These are phyloP conservation scores for Cytospora piceicola DNA, from an alignment of 2,329 filamentous ascomycete species.

Conservation along the genomic window DNA sequence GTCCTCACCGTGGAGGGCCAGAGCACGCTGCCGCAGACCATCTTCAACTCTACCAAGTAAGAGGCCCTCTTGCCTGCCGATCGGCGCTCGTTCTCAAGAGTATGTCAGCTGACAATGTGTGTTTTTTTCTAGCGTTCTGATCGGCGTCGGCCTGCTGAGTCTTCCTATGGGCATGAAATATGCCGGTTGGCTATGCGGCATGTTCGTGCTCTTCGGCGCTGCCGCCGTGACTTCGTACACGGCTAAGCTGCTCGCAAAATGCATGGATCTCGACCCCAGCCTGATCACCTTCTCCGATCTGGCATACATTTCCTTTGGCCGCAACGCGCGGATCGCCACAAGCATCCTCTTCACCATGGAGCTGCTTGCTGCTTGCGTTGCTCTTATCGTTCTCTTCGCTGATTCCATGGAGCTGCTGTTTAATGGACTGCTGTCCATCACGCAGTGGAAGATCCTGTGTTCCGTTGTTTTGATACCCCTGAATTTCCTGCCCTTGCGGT, in stretches of 20 bases:
- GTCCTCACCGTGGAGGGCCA: conserved; percentile 86
- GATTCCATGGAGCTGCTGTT: conserved; percentile 84
- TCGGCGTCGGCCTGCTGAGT: conserved; percentile 87
- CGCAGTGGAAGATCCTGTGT: conserved; percentile 85
- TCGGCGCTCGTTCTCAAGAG: neutral
- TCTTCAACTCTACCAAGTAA: conserved; percentile 92
- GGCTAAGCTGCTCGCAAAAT: conserved; percentile 81
- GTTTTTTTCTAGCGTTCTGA: conserved; percentile 62
- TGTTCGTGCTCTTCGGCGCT: conserved; percentile 73
- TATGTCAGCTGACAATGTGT: conserved; percentile 25
- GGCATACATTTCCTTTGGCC: conserved; percentile 87
- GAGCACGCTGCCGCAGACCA: conserved; percentile 92
- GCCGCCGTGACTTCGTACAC: conserved; percentile 84
- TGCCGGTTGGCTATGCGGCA: conserved; percentile 84
- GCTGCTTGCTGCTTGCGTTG: conserved; percentile 84
- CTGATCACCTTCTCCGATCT: conserved; percentile 95
- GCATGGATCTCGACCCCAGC: conserved; percentile 81
- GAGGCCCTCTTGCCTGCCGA: conserved; percentile 24
- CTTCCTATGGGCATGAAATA: conserved; percentile 87
- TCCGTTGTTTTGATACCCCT: conserved; percentile 78
- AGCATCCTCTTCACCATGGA: conserved; percentile 88
- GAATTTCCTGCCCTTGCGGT: conserved; percentile 80
- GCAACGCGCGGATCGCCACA: conserved; percentile 77
- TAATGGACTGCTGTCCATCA: conserved; percentile 66
- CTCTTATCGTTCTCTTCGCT: conserved; percentile 88